These are phyloP conservation scores for Posidonia australis DNA, from an alignment of 106 monocot genomes.

Conservation along the genomic window DNA sequence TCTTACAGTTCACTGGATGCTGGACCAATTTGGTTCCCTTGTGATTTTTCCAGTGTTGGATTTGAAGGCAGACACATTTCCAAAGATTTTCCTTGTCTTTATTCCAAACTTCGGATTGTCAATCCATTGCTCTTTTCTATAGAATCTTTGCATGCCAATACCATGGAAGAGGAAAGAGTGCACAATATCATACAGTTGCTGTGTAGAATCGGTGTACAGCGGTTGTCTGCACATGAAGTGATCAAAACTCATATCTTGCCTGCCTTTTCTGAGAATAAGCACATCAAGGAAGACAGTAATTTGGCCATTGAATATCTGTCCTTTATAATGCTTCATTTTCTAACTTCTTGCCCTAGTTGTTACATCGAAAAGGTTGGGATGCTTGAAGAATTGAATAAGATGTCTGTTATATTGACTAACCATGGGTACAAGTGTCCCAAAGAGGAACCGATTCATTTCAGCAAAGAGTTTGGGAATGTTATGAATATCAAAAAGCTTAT, in stretches of 20 bases:
- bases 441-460: conserved; percentile 68
- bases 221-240: conserved; percentile 75
- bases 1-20: conserved; percentile 52
- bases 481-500: conserved; percentile 42
- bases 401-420: conserved; percentile 50
- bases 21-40: conserved; percentile 90
- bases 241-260: conserved; percentile 60
- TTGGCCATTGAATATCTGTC: conserved; percentile 71
- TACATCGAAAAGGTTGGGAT: conserved; percentile 49
- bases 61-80: conserved; percentile 32
- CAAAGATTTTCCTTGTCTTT: conserved; percentile 50
- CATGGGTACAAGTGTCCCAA: conserved; percentile 53
- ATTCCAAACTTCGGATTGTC: conserved; percentile 56
- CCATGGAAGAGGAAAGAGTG: conserved; percentile 21
- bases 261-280: conserved; percentile 24
- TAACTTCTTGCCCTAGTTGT: conserved; percentile 50
- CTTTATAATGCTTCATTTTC: conserved; percentile 82
- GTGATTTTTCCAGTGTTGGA: conserved; percentile 36
- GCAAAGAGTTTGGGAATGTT: conserved; percentile 65
- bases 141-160: conserved; percentile 12
- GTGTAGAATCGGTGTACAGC: conserved; percentile 57
- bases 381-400: conserved; percentile 35
- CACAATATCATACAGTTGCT: conserved; percentile 43
- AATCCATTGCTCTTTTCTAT: conserved; percentile 38
- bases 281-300: conserved; percentile 16